phyloP scores from a whole-genome alignment of 129 eudicot genomes.

The Rutidosis leptorrhynchoides region DNA sequence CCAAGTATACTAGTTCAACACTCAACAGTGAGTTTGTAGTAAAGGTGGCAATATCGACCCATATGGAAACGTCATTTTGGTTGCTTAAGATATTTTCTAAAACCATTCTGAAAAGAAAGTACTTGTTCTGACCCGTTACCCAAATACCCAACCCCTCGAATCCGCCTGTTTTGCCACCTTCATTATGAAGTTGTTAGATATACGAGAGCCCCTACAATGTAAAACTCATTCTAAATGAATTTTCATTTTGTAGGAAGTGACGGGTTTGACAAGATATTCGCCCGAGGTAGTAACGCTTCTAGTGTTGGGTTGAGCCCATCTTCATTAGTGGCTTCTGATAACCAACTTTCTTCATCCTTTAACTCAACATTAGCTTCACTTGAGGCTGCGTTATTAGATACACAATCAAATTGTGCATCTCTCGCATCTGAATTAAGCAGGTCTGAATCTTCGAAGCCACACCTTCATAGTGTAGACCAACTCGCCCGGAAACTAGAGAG shows the following conservation, averaged over 20 bases:
- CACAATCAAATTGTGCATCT: constrained; percentile 61
- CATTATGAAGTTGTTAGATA: background rate
- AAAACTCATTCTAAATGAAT: constrained; percentile 23
- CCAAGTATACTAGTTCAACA: background rate
- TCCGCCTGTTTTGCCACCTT: background rate
- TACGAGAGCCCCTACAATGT: background rate
- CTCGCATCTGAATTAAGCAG: constrained; percentile 37
- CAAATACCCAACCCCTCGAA: background rate
- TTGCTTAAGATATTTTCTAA: background rate
- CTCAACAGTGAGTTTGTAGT: background rate
- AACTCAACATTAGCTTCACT: constrained; percentile 59
- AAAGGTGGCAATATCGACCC: background rate
- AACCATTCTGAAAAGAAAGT: background rate
- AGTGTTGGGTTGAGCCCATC: constrained; percentile 36
- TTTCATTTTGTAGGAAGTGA: constrained; percentile 66
- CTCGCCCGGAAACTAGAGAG: constrained; percentile 60
- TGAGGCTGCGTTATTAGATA: constrained; percentile 53
- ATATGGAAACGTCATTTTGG: background rate
- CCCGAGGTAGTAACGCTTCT: constrained; percentile 31
- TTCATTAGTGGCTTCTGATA: constrained; percentile 26
- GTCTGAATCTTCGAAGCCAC: constrained; percentile 43
- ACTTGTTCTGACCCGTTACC: background rate
- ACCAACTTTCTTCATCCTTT: constrained; percentile 18
- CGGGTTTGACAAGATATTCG: constrained; percentile 64
- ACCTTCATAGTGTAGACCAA: constrained; percentile 46